Evolutionary conservation across 345 rosid species (phyloP).

Genomic region (Excoecaria cochinchinensis): DNA sequence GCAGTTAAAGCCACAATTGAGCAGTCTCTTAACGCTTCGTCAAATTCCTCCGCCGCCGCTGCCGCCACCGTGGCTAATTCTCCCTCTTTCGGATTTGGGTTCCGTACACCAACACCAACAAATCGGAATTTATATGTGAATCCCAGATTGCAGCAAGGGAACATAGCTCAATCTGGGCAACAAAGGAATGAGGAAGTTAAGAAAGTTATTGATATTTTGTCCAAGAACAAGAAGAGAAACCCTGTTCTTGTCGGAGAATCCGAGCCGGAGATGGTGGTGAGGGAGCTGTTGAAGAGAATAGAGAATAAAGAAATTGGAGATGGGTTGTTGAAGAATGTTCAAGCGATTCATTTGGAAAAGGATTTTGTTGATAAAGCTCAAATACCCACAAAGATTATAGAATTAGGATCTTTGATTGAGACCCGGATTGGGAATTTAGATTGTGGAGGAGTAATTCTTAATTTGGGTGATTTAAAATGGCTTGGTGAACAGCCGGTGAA

Average conservation of each 20-base stretch:
- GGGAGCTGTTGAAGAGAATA: slow-evolving; percentile 60
- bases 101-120: slow-evolving; percentile 34
- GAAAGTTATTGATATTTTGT: slow-evolving; percentile 62
- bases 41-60: slow-evolving; percentile 31
- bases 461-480: slow-evolving; percentile 97
- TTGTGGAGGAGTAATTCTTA: slow-evolving; percentile 61
- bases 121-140: slow-evolving; percentile 69
- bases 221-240: slow-evolving; percentile 63
- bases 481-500: slow-evolving; percentile 56
- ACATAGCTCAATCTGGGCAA: slow-evolving; percentile 31
- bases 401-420: slow-evolving; percentile 57
- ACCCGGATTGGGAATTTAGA: slow-evolving; percentile 40
- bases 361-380: slow-evolving; percentile 54
- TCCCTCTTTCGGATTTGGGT: slow-evolving; percentile 55
- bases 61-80: slow-evolving; percentile 33
- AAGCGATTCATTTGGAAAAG: slow-evolving; percentile 62
- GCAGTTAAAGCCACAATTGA: slow-evolving; percentile 91
- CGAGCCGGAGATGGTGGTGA: slow-evolving; percentile 68
- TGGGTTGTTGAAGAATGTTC: slow-evolving; percentile 51
- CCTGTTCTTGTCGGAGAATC: slow-evolving; percentile 89
- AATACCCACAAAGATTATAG: slow-evolving; percentile 45
- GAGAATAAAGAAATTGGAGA: slow-evolving; percentile 62
- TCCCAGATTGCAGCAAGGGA: slow-evolving; percentile 70
- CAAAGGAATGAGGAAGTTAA: slow-evolving; percentile 65
- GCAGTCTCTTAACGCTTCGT: slow-evolving; percentile 55